phyloP scores from a whole-genome alignment of 345 rosid genomes.

The Linum trigynum region DNA sequence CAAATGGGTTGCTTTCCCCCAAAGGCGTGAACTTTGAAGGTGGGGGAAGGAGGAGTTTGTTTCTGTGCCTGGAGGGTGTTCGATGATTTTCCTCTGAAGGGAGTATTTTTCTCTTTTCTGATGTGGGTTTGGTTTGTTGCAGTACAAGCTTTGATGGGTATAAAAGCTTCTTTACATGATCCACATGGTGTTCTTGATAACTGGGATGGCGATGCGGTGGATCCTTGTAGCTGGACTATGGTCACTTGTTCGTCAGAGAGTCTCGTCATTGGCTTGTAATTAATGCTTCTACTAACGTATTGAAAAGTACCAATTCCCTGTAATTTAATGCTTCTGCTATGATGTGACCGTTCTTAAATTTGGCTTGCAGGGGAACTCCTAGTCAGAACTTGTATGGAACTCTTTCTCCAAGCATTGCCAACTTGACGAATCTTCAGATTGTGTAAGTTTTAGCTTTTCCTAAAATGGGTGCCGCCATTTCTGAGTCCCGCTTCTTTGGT shows the following conservation, averaged over 20 bases:
- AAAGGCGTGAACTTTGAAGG: slow-evolving; percentile 93
- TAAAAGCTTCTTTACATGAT: slow-evolving; percentile 61
- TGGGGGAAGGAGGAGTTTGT: slow-evolving; percentile 10
- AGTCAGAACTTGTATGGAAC: slow-evolving; percentile 85
- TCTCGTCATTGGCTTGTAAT: slow-evolving; percentile 82
- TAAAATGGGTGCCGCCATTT: too few species aligned
- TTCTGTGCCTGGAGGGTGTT: slow-evolving; percentile 8
- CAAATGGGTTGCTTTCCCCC: slow-evolving; percentile 58
- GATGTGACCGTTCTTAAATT: background rate
- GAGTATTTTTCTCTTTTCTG: slow-evolving; percentile 3
- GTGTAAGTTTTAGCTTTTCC: slow-evolving; percentile 38
- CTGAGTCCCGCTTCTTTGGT: too few species aligned
- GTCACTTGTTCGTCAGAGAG: slow-evolving; percentile 69
- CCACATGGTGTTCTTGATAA: slow-evolving; percentile 87
- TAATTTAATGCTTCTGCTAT: background rate
- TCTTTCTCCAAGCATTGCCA: slow-evolving; percentile 76
- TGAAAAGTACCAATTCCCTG: background rate
- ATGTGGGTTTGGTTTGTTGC: slow-evolving; percentile 14
- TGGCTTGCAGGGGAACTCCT: slow-evolving; percentile 56
- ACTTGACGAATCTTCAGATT: slow-evolving; percentile 77
- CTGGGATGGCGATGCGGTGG: slow-evolving; percentile 91
- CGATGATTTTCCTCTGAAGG: slow-evolving; percentile 4
- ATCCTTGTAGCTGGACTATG: slow-evolving; percentile 98
- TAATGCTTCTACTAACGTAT: slow-evolving; percentile 4
- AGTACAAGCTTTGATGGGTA: slow-evolving; percentile 86